A percentile compares a stretch with the other conserved stretches of the same genome.
Conservation (phyloP, 768 basidiomycete genomes). For the Stropharia rugosoannulata region DNA sequence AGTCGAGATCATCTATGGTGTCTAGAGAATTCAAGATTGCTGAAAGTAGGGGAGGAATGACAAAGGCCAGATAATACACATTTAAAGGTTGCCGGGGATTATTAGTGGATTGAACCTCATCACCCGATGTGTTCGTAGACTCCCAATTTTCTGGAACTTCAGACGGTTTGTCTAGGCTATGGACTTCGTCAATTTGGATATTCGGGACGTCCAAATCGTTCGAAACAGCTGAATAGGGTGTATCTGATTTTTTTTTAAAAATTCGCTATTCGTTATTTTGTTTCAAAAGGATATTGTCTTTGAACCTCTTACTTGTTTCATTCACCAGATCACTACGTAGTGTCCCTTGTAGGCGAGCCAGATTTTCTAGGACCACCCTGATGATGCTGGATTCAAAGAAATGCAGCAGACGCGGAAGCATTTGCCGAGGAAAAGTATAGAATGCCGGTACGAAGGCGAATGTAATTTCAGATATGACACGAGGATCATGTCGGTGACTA, state of each 20-base stretch:
- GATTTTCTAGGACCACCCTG: slow-evolving; percentile 48
- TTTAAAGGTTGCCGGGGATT: slow-evolving; percentile 54
- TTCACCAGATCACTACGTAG: not conserved
- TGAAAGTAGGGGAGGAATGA: slow-evolving; percentile 62
- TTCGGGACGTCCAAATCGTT: slow-evolving; percentile 28
- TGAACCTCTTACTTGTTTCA: slow-evolving; percentile 3
- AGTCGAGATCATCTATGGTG: slow-evolving; percentile 25
- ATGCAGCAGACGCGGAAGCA: slow-evolving; percentile 59
- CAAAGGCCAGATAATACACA: slow-evolving; percentile 59
- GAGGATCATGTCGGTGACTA: slow-evolving; percentile 48
- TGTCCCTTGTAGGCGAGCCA: slow-evolving; percentile 27
- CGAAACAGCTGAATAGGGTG: not conserved
- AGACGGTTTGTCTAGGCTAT: slow-evolving; percentile 21
- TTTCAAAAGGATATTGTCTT: not conserved
- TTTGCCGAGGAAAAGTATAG: slow-evolving; percentile 59
- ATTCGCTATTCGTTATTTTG: not conserved
- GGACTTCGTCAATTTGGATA: slow-evolving; percentile 59
- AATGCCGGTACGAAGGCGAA: slow-evolving; percentile 77
- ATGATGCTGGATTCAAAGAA: slow-evolving; percentile 71
- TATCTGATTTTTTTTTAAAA: not conserved
- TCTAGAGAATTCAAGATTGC: slow-evolving; percentile 61
- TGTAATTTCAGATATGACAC: slow-evolving; percentile 57
- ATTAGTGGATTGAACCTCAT: slow-evolving; percentile 46
- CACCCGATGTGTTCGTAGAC: not conserved
- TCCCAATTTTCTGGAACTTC: slow-evolving; percentile 1